Evolutionary conservation across 1,139 yeast species (phyloP).

Genomic region (Insectozyma bohioensis): DNA sequence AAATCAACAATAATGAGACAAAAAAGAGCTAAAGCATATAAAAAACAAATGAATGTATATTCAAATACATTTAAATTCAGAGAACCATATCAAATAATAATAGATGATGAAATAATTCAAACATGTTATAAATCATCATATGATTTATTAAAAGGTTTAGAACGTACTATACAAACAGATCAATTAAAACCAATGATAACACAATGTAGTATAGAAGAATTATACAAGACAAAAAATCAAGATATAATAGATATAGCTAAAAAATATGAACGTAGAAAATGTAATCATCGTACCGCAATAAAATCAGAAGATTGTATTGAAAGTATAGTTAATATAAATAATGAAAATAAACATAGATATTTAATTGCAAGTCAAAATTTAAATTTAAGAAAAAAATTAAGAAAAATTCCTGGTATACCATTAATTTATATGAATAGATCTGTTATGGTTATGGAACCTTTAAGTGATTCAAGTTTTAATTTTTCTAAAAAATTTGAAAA

Average conservation of each 20-base stretch:
- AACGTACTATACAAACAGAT: constrained; percentile 72
- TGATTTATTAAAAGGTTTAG: constrained; percentile 74
- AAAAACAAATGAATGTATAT: constrained; percentile 86
- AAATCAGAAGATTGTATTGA: constrained; percentile 76
- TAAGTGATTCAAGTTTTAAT: constrained; percentile 67
- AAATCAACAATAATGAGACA: constrained; percentile 68
- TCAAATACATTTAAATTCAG: constrained; percentile 86
- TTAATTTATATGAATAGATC: constrained; percentile 82
- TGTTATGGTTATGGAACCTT: constrained; percentile 95
- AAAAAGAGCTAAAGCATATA: constrained; percentile 90
- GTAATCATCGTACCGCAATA: constrained; percentile 53
- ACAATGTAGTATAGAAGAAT: constrained; percentile 89
- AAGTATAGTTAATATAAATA: constrained; percentile 67
- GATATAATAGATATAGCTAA: constrained; percentile 79
- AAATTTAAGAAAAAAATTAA: constrained; percentile 61
- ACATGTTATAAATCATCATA: constrained; percentile 66
- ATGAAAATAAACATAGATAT: constrained; percentile 85
- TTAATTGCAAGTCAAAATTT: constrained; percentile 82
- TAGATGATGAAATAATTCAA: constrained; percentile 76
- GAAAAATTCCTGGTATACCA: constrained; percentile 88
- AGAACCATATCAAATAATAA: constrained; percentile 86
- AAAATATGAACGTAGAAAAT: constrained; percentile 70
- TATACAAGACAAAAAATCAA: constrained; percentile 71
- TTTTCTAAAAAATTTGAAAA: constrained; percentile 58
- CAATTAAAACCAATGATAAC: constrained; percentile 93